Conservation (phyloP, 306 rosid genomes). For the Begonia masoniana region DNA sequence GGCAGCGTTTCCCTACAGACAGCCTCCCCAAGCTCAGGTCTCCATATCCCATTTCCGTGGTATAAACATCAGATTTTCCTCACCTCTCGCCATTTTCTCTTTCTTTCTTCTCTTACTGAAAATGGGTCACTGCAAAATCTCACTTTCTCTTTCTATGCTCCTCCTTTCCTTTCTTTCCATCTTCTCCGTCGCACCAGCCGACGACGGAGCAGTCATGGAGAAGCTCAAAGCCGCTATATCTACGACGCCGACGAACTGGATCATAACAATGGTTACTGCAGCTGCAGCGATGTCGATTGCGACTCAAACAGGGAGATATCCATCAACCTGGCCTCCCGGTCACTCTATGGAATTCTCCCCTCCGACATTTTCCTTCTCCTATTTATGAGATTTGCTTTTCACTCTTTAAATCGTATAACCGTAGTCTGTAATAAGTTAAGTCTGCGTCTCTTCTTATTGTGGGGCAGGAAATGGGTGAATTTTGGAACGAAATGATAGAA, state of each 20-base stretch:
- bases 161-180: not conserved
- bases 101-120: too few relatives aligned
- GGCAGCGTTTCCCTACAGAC: not conserved
- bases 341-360: slow-evolving; percentile 57
- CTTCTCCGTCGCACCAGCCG: not conserved
- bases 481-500: too few relatives aligned
- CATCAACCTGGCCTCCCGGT: slow-evolving; percentile 21
- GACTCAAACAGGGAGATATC: slow-evolving; percentile 29
- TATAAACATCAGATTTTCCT: not conserved
- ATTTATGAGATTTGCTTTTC: slow-evolving; percentile 40
- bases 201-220: not conserved
- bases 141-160: slow-evolving; percentile 13
- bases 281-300: slow-evolving; percentile 42
- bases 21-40: not conserved
- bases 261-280: not conserved
- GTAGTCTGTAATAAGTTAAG: too few relatives aligned
- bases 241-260: not conserved
- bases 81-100: too few relatives aligned
- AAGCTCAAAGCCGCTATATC: not conserved
- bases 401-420: too few relatives aligned
- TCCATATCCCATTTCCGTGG: not conserved
- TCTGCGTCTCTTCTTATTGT: too few relatives aligned
- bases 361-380: slow-evolving; percentile 31
- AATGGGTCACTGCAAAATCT: slow-evolving; percentile 41
- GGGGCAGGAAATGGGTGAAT: too few relatives aligned